phyloP scores from a whole-genome alignment of 805 yeast genomes.

The Teunomyces barrocoloradensis region DNA sequence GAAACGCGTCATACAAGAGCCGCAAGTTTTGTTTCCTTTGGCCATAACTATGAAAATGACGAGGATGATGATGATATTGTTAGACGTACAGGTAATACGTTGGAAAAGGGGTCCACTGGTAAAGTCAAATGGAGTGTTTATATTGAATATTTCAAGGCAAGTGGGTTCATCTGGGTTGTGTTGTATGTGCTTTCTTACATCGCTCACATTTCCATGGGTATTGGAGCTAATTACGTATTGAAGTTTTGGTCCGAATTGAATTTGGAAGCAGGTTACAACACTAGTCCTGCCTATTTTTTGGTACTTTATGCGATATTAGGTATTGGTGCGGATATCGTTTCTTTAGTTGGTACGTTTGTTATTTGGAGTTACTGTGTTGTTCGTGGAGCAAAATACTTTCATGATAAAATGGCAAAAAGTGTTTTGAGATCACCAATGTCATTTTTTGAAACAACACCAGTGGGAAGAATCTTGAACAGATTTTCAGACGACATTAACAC shows the following conservation, averaged over 20 bases:
- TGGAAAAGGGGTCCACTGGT: conserved; percentile 20
- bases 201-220: conserved; percentile 15
- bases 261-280: conserved; percentile 21
- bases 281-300: conserved; percentile 23
- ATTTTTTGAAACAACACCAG: conserved; percentile 41
- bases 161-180: conserved; percentile 25
- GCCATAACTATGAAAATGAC: conserved; percentile 28
- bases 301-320: conserved; percentile 27
- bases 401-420: conserved; percentile 33
- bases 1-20: conserved; percentile 16
- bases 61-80: conserved; percentile 17
- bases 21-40: conserved; percentile 34
- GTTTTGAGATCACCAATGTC: conserved; percentile 41
- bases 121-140: conserved; percentile 28
- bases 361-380: conserved; percentile 31
- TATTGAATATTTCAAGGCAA: conserved; percentile 30
- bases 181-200: conserved; percentile 23
- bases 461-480: conserved; percentile 39
- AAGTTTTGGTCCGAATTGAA: conserved; percentile 38
- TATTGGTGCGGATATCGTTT: conserved; percentile 24
- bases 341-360: conserved; percentile 26
- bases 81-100: conserved; percentile 18
- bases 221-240: conserved; percentile 28
- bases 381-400: conserved; percentile 32
- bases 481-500: conserved; percentile 36